A percentile compares a stretch with the other conserved stretches of the same genome.
Conservation (phyloP, 1,284 basidiomycete genomes). For the Boletus semigastroideus region DNA sequence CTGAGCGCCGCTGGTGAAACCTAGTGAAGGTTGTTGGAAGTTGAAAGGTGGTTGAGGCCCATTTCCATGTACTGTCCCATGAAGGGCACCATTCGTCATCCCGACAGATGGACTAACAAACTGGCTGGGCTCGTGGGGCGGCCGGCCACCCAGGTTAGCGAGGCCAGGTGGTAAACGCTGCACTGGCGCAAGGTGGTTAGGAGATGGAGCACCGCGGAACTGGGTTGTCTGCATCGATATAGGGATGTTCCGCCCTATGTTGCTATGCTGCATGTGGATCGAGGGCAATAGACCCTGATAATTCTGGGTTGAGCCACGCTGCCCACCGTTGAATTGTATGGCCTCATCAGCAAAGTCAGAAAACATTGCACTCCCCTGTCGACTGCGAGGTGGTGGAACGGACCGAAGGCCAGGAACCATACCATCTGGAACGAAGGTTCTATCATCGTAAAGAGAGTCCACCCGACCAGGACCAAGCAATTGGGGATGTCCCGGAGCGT, state of each 20-base stretch:
- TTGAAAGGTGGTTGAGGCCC: constrained; percentile 52
- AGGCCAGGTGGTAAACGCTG: constrained; percentile 76
- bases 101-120: constrained; percentile 54
- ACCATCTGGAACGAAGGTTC: constrained; percentile 77
- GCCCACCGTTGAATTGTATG: constrained; percentile 55
- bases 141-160: constrained; percentile 77
- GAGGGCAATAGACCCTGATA: constrained; percentile 51
- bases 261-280: constrained; percentile 52
- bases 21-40: constrained; percentile 41
- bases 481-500: constrained; percentile 46
- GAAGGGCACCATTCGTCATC: constrained; percentile 45
- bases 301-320: constrained; percentile 54
- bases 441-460: constrained; percentile 72
- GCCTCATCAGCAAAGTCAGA: constrained; percentile 62
- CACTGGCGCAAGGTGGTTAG: constrained; percentile 48
- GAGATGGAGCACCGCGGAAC: constrained; percentile 70
- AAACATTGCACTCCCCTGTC: constrained; percentile 58
- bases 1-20: constrained; percentile 49
- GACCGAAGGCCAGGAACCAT: constrained; percentile 80
- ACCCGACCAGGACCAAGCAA: constrained; percentile 44
- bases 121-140: constrained; percentile 74
- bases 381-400: constrained; percentile 55
- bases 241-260: constrained; percentile 48
- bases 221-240: constrained; percentile 60
- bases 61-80: constrained; percentile 47